A percentile compares a stretch with the other conserved stretches of the same genome.
These are phyloP conservation scores for Hypomontagnella submonticulosa DNA, from an alignment of 495 filamentous ascomycete species.

Conservation along the genomic window DNA sequence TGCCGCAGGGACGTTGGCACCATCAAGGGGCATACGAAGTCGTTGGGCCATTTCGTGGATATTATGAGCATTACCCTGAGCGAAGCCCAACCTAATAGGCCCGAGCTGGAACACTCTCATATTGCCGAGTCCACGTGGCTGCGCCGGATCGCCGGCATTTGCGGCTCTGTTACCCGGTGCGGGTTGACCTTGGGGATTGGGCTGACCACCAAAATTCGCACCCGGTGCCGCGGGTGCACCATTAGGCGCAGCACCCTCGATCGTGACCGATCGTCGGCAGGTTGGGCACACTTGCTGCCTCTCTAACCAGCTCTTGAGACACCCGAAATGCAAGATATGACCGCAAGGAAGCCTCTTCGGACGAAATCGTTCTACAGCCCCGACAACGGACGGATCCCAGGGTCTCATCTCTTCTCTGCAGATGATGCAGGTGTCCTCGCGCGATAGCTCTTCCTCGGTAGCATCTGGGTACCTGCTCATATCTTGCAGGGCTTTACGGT, in stretches of 20 bases:
- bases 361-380: constrained; percentile 79
- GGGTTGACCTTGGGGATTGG: constrained; percentile 41
- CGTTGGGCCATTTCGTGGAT: constrained; percentile 59
- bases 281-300: constrained; percentile 97
- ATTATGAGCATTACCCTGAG: constrained; percentile 60
- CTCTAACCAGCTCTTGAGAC: constrained; percentile 96
- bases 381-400: constrained; percentile 64
- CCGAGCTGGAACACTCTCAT: constrained; percentile 68
- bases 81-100: constrained; percentile 67
- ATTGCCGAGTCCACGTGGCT: constrained; percentile 40
- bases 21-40: constrained; percentile 49
- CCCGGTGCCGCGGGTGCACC: constrained; percentile 24
- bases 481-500: constrained; percentile 86
- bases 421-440: constrained; percentile 96
- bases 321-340: constrained; percentile 93
- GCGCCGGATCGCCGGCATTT: constrained; percentile 44
- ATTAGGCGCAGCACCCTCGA: constrained; percentile 38
- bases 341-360: constrained; percentile 97
- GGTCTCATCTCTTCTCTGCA: constrained; percentile 95
- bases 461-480: constrained; percentile 96
- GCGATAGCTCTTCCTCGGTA: constrained; percentile 81
- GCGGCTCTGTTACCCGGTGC: constrained; percentile 45
- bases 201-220: constrained; percentile 39
- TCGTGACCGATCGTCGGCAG: constrained; percentile 83
- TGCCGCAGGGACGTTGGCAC: constrained; percentile 10